A percentile compares a stretch with the other conserved stretches of the same genome.
Evolutionary conservation across 352 stramenopile genomes (phyloP).

Genomic region (Phytophthora colocasiae): DNA sequence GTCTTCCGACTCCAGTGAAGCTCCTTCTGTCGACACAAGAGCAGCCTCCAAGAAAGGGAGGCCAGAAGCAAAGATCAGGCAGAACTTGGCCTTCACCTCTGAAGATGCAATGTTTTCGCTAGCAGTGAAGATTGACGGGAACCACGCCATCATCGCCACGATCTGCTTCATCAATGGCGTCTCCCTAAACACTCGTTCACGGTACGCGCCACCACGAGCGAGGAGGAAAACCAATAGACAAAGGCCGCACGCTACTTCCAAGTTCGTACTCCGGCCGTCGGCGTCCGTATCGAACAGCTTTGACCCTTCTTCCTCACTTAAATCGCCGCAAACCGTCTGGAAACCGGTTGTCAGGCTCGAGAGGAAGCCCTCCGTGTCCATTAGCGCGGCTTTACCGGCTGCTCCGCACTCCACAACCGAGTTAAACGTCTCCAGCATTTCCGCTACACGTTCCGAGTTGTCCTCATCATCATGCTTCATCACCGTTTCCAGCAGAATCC

Average conservation of each 20-base stretch:
- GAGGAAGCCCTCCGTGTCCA: conserved; percentile 56
- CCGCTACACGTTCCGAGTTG: conserved; percentile 38
- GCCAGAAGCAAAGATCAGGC: conserved; percentile 42
- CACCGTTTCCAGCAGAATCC: conserved; percentile 58
- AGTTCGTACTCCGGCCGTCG: conserved; percentile 38
- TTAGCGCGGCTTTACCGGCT: conserved; percentile 54
- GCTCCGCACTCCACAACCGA: conserved; percentile 57
- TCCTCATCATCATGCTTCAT: conserved; percentile 28
- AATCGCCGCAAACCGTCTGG: conserved; percentile 26
- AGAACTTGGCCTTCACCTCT: conserved; percentile 44
- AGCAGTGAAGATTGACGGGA: conserved; percentile 49
- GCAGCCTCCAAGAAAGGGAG: conserved; percentile 64
- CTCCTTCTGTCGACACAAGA: conserved; percentile 42
- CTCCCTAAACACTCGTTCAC: conserved; percentile 60
- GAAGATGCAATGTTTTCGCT: conserved; percentile 16
- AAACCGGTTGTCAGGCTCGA: conserved; percentile 50
- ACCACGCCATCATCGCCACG: conserved; percentile 49
- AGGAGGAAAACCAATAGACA: conserved; percentile 64
- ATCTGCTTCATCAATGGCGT: conserved; percentile 36
- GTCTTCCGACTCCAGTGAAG: conserved; percentile 15
- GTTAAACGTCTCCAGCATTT: conserved; percentile 73
- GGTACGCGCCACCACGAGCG: conserved; percentile 37
- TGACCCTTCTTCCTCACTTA: conserved; percentile 24
- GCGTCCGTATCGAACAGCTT: conserved; percentile 25
- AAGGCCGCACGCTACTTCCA: conserved; percentile 62